These are phyloP conservation scores for Scheffersomyces insectosa DNA, from an alignment of 1,139 yeast genomes.

Conservation along the genomic window DNA sequence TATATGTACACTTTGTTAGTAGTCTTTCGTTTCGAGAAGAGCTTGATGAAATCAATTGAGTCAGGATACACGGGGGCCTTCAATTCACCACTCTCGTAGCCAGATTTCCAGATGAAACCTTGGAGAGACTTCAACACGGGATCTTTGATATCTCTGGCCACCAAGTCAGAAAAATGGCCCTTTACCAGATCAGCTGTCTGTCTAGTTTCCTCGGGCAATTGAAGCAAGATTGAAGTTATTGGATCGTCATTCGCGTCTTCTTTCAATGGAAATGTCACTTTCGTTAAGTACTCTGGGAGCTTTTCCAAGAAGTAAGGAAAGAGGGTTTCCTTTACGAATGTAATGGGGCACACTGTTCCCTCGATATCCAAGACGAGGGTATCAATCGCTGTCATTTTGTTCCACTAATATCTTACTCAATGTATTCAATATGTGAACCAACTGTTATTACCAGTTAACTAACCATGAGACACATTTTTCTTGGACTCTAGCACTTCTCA, in stretches of 20 bases:
- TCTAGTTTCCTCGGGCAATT: conserved; percentile 44
- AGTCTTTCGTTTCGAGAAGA: conserved; percentile 23
- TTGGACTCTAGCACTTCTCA: too few relatives aligned
- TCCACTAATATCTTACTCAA: too few relatives aligned
- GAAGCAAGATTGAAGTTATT: conserved; percentile 33
- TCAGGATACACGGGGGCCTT: conserved; percentile 78
- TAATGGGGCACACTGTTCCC: conserved; percentile 89
- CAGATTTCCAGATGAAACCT: conserved; percentile 80
- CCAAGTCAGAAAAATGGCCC: conserved; percentile 56
- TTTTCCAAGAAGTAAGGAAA: conserved; percentile 51
- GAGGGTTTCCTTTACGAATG: conserved; percentile 76
- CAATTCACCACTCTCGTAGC: conserved; percentile 73
- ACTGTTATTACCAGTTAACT: too few relatives aligned
- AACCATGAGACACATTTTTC: too few relatives aligned
- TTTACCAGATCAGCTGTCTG: conserved; percentile 27
- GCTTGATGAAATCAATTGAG: conserved; percentile 58
- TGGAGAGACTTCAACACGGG: conserved; percentile 76
- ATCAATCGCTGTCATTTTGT: conserved; percentile 2
- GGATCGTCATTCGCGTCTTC: conserved; percentile 9
- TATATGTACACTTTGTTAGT: conserved; percentile 60
- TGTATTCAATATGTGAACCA: too few relatives aligned
- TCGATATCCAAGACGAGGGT: conserved; percentile 59
- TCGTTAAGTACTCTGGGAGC: conserved; percentile 39
- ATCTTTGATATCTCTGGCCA: conserved; percentile 71
- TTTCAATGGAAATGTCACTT: conserved; percentile 14